Base-by-base conservation (phyloP, 768 basidiomycete genomes). In the Mycena epipterygia region DNA sequence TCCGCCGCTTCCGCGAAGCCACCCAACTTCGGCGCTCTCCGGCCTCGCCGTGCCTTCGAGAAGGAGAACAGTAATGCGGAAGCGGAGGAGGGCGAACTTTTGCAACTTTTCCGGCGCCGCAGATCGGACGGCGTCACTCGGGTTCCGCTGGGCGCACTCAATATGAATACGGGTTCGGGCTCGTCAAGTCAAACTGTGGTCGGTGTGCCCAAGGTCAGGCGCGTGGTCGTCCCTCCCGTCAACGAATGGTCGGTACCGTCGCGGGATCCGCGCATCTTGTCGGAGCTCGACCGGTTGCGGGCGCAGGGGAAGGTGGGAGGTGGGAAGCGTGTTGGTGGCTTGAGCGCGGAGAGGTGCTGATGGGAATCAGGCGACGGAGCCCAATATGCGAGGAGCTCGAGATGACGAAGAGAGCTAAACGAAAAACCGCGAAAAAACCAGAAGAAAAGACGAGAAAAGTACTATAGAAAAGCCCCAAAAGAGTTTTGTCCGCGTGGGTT, bases 291-390 rank as follows among this genome's bases (percentile, higher is more conserved):
- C 19, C 35, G 51, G 14, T 21, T 64, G n/a, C 48, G 62, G 7
- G 62, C 62, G 62, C 49, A 64, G 62, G 51, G 37, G 51, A 62
- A 51, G 25, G 48, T 62, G 19, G 58, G 17, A 14, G 55, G 58
- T 3, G 58, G 57, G 27, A 23, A 27, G 13, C 23, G 23, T 11
- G 53, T 17, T 55, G 42, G 42, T 44, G 21, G 21, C 21, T 19
- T 19, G 21, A 6, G 42, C 42, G 21, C 42, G 42, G 42, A 11
- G 42, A n/a, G n/a, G 42, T 11, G 42, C 21, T 16, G 21, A 44
- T 13, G 42, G 42, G 42, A 44, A 44, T 6, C 8, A 37, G 35
- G 35, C 14, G 35, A 37, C 6, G 14, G n/a, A n/a, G n/a, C n/a
- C n/a, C n/a, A n/a, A n/a, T n/a, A n/a, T n/a, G n/a, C n/a, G n/a